These are phyloP conservation scores for Nemania diffusa DNA, from an alignment of 2,329 filamentous ascomycete species.

Conservation along the genomic window DNA sequence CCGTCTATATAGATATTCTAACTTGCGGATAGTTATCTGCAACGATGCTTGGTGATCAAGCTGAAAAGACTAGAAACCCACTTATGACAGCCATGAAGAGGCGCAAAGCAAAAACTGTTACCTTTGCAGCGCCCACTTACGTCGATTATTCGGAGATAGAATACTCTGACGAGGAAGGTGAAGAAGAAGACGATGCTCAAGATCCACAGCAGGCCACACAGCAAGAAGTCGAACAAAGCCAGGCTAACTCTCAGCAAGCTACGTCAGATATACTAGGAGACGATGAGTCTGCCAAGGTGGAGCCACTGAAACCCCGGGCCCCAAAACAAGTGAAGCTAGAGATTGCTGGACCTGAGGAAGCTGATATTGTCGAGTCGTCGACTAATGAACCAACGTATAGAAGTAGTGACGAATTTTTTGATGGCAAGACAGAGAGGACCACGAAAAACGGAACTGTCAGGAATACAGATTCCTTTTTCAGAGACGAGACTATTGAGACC, in stretches of 20 bases:
- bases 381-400: conserved; percentile 48
- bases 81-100: conserved; percentile 85
- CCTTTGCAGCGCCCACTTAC: conserved; percentile 86
- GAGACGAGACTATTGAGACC: conserved; percentile 92
- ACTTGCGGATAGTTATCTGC: conserved; percentile 64
- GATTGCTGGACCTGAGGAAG: conserved; percentile 51
- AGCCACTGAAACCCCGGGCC: conserved; percentile 63
- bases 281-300: conserved; percentile 66
- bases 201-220: conserved; percentile 50
- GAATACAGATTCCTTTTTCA: conserved; percentile 97
- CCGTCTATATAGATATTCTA: conserved; percentile 35
- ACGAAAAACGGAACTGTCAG: conserved; percentile 87
- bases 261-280: conserved; percentile 50
- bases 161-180: conserved; percentile 82
- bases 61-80: conserved; percentile 83
- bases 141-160: conserved; percentile 89
- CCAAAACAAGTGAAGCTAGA: conserved; percentile 55
- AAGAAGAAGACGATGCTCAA: conserved; percentile 60
- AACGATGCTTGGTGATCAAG: conserved; percentile 70
- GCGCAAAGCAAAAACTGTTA: conserved; percentile 85
- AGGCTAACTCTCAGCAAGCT: conserved; percentile 46
- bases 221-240: conserved; percentile 47
- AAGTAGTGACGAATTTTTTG: conserved; percentile 75
- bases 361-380: conserved; percentile 45
- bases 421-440: conserved; percentile 65